Conservation (phyloP, 345 rosid species). For the Pseudoturritis turrita region DNA sequence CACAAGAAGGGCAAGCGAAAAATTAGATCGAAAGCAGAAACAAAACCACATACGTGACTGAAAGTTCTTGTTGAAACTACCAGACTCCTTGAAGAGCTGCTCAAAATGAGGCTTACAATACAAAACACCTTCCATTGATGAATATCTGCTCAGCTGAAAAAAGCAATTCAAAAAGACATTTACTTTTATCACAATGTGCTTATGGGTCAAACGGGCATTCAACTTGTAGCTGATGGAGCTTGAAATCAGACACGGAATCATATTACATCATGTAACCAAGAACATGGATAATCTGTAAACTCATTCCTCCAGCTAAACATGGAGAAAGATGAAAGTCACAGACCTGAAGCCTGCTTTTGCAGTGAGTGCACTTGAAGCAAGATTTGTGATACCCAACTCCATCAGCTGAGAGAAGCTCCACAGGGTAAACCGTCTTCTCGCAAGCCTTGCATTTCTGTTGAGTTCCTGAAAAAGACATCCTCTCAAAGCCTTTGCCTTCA, state of each 20-base stretch:
- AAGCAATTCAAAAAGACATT: not conserved
- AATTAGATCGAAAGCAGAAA: not conserved
- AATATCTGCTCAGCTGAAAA: conserved; percentile 60
- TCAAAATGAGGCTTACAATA: conserved; percentile 90
- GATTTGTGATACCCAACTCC: conserved; percentile 76
- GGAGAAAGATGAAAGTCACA: not conserved
- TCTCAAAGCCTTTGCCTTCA: not conserved
- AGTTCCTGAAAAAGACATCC: conserved; percentile 58
- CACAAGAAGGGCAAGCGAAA: not conserved
- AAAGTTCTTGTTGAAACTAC: conserved; percentile 47
- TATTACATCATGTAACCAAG: not conserved
- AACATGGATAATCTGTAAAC: not conserved
- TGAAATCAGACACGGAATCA: not conserved
- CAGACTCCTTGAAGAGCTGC: conserved; percentile 68
- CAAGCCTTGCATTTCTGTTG: conserved; percentile 79
- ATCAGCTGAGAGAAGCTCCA: conserved; percentile 70
- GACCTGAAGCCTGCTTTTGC: conserved; percentile 78
- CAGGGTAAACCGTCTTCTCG: conserved; percentile 66
- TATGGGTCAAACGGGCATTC: not conserved
- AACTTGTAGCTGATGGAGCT: not conserved
- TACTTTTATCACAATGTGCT: conserved; percentile 9
- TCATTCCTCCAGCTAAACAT: not conserved
- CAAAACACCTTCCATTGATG: conserved; percentile 65
- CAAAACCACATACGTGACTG: conserved; percentile 35
- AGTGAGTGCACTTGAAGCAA: conserved; percentile 88